phyloP scores from a whole-genome alignment of 1,139 yeast genomes.

The Sugiyamaella neomexicana region DNA sequence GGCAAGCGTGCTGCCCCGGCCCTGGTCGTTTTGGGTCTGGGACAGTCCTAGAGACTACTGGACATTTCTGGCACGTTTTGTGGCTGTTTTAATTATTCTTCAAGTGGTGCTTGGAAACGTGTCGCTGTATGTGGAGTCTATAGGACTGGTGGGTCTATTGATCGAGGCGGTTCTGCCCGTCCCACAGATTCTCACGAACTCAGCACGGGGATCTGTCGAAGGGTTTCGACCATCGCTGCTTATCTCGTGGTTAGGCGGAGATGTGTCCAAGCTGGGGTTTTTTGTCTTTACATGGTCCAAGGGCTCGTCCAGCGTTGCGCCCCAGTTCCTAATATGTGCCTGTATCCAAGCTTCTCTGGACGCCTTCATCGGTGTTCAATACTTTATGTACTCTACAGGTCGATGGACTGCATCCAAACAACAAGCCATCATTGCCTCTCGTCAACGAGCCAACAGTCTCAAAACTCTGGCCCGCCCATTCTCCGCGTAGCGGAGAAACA shows the following conservation, averaged over 20 bases:
- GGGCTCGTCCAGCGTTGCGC: slow-evolving; percentile 60
- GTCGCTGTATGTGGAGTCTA: slow-evolving; percentile 51
- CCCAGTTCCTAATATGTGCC: slow-evolving; percentile 73
- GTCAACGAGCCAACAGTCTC: slow-evolving; percentile 33
- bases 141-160: slow-evolving; percentile 73
- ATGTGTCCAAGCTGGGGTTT: slow-evolving; percentile 71
- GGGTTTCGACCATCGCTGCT: slow-evolving; percentile 76
- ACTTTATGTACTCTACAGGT: slow-evolving; percentile 37
- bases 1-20: slow-evolving; percentile 41
- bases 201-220: slow-evolving; percentile 66
- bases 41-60: slow-evolving; percentile 59
- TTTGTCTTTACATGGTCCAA: slow-evolving; percentile 69
- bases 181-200: slow-evolving; percentile 78
- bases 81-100: slow-evolving; percentile 43
- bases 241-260: slow-evolving; percentile 88
- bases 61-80: slow-evolving; percentile 59
- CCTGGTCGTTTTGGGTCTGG: slow-evolving; percentile 87
- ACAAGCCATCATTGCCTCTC: slow-evolving; percentile 23
- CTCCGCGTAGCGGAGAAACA: background rate
- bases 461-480: slow-evolving; percentile 20
- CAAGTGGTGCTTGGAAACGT: slow-evolving; percentile 49
- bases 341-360: slow-evolving; percentile 79
- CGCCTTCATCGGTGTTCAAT: slow-evolving; percentile 73
- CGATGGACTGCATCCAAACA: slow-evolving; percentile 27
- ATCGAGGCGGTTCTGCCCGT: slow-evolving; percentile 82